phyloP scores from a whole-genome alignment of 257 asterid genomes.

The Fraxinus cuspidata region DNA sequence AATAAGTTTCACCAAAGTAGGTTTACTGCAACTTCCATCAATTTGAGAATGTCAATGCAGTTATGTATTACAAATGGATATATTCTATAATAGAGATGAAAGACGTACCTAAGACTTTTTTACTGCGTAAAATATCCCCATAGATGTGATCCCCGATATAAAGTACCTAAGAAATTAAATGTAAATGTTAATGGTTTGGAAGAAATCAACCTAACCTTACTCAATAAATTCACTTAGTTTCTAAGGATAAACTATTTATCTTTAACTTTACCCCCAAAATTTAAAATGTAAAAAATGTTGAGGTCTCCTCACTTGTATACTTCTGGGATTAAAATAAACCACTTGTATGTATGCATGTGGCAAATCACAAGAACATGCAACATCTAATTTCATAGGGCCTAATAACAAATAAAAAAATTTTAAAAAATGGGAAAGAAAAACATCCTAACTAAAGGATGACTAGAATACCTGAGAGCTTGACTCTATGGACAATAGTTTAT shows the following conservation, averaged over 20 bases:
- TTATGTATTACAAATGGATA: background rate
- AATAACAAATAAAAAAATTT: background rate
- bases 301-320: background rate
- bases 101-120: constrained; percentile 81
- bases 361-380: constrained; percentile 20
- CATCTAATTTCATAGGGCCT: constrained; percentile 8
- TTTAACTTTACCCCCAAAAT: constrained; percentile 7
- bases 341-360: background rate
- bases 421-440: background rate
- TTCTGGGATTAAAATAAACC: background rate
- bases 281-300: constrained; percentile 2
- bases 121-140: constrained; percentile 97
- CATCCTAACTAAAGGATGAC: constrained; percentile 18
- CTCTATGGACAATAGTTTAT: constrained; percentile 73
- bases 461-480: constrained; percentile 92
- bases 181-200: constrained; percentile 25
- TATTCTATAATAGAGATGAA: background rate
- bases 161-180: constrained; percentile 61
- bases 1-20: constrained; percentile 3
- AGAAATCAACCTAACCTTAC: constrained; percentile 3
- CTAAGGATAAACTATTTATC: constrained; percentile 1
- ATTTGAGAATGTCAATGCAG: background rate
- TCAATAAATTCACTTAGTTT: background rate
- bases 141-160: constrained; percentile 98
- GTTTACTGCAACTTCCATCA: background rate